These are phyloP conservation scores for Starmerella asiatica DNA, from an alignment of 805 yeast species.

Conservation along the genomic window DNA sequence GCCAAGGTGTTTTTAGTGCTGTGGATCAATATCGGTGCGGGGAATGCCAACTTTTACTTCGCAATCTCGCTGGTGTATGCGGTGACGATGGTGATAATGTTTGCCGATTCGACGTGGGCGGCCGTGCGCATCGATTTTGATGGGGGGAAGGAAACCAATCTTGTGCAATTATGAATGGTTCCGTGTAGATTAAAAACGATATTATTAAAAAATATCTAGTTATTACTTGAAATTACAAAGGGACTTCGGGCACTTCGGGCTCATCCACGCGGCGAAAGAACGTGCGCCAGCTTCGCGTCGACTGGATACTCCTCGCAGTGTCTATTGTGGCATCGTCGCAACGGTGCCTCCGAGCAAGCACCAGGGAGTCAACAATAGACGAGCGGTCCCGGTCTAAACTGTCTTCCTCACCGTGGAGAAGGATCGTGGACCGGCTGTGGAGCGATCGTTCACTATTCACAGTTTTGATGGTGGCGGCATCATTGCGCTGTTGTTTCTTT, in stretches of 20 bases:
- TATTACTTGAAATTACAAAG: not conserved
- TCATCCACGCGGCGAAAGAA: not conserved
- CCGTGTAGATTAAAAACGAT: not conserved
- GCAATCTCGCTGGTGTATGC: slow-evolving; percentile 79
- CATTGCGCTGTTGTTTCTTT: no score
- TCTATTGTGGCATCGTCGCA: no score
- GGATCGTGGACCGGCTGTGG: no score
- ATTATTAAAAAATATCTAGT: no score
- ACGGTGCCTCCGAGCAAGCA: no score
- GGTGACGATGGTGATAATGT: slow-evolving; percentile 48
- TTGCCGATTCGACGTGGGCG: slow-evolving; percentile 76
- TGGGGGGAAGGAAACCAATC: slow-evolving; percentile 22
- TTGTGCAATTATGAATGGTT: slow-evolving; percentile 15
- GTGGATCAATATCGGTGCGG: slow-evolving; percentile 90
- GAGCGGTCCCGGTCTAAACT: no score
- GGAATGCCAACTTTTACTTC: slow-evolving; percentile 91
- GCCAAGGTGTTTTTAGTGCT: slow-evolving; percentile 84
- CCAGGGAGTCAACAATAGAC: no score
- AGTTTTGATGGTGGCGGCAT: no score
- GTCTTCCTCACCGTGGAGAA: no score
- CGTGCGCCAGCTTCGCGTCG: no score
- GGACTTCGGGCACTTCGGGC: not conserved
- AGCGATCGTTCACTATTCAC: no score
- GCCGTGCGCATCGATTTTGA: slow-evolving; percentile 55
- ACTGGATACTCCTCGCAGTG: no score